Evolutionary conservation across 352 stramenopile species (phyloP), one percentile per base, ranked within the genome.

Genomic region (Aphanomyces astaci): DNA sequence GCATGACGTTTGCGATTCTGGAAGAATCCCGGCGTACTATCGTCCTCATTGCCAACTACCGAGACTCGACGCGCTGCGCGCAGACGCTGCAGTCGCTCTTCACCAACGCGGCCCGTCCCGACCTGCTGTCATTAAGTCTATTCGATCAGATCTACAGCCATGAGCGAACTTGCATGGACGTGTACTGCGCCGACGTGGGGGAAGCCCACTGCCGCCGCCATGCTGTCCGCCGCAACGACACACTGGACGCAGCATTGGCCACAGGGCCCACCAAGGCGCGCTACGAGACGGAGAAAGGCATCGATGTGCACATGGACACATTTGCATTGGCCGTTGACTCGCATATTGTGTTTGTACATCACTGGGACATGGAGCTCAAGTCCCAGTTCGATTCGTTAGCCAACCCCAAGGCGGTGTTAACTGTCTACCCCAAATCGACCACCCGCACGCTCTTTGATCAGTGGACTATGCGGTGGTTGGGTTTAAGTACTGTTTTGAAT

Each of bases 281-380:
- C 19, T 90, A 88, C 56, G 76, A 84, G 71, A 87, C 84, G 19
- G 84, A 89, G 68, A 80, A 86, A 43, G 80, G 78, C 33, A 87
- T 92, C 63, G 77, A 75, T 24, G 74, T 88, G 62, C 10, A 13
- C 31, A 24, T 46, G 22, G 84, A 92, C 56, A 78, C 89, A 65
- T 92, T 92, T 46, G 89, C 79, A 65, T 76, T 92, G 70, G 73
- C 79, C 13, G 88, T 92, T 66, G 84, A 92, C 71, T 90, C 84
- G 64, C 84, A 92, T 70, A 67, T 92, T 25, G 52, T 92, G 30
- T 92, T 92, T 68, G 77, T 89, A 31, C 73, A 76, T 4, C 68
- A 82, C 22, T 92, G 84, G 84, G 84, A 92, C 63, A 82, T 88
- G 65, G 85, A 82, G 40, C 75, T 90, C 45, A 82, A 87, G 1